Evolutionary conservation across 371 early-diverging fungal genomes (phyloP), one percentile per base, ranked within the genome.

Genomic region (Mortierella sp.): DNA sequence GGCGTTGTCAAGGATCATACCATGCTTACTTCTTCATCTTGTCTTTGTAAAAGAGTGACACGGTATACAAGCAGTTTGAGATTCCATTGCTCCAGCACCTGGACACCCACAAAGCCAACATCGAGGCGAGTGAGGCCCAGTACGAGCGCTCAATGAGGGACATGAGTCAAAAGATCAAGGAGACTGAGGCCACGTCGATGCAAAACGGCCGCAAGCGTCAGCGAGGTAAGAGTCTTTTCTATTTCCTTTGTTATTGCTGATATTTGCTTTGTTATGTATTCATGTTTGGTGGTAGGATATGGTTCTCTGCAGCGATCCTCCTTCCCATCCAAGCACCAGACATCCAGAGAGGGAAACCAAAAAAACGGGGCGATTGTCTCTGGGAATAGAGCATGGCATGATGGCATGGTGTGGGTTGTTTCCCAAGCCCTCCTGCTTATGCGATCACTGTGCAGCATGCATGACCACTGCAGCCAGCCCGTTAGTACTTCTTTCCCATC

Each of bases 121-220:
- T 86, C 21, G 61, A 82, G 56, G 82, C 81, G 34, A 81, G 80
- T 42, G 83, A 84, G 58, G 79, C 80, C 15, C 83, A 82, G 59
- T 86, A 84, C 32, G 82, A 84, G 47, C 73, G 70, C 23, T 81
- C 83, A 17, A 63, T 82, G 57, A 69, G 73, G 42, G 68, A 79
- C 1, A 83, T 83, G 80, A 86, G 83, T 62, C 72, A 82, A 57
- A 81, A 81, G 61, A 84, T 86, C 55, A 81, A 82, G 19, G 82
- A 82, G 27, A 86, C 86, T 7, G 86, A 86, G 56, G 81, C 84
- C 9, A 68, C 65, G 7, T 84, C 82, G 44, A 59, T 86, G 37
- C 76, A 78, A 56, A 82, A 79, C 49, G 82, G 81, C 27, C 78
- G 81, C 42, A 83, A 79, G 32, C 79, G 83, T 53, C 80, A 81